Evolutionary conservation across 257 asterid species (phyloP).

Genomic region (Solanum pinnatisectum): DNA sequence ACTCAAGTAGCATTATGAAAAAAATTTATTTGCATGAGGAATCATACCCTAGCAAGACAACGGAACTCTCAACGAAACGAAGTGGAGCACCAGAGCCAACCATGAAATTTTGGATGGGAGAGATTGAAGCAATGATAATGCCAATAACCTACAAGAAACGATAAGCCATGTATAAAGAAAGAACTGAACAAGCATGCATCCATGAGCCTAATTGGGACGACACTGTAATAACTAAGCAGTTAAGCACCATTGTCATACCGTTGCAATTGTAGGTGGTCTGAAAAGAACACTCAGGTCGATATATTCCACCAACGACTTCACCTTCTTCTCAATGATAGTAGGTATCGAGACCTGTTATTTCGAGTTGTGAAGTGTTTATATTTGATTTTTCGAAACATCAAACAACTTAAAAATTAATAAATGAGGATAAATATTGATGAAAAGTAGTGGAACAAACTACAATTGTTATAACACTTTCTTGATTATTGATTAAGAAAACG

Average conservation of each 20-base stretch:
- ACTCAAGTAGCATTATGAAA: neutral
- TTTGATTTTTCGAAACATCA: neutral
- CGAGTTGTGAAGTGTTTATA: neutral
- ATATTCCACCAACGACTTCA: constrained; percentile 1
- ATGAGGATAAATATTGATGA: neutral
- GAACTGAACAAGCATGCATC: neutral
- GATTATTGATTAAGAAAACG: neutral
- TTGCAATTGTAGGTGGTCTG: constrained; percentile 34
- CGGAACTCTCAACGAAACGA: constrained; percentile 16
- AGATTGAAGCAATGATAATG: constrained; percentile 10
- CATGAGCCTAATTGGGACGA: neutral
- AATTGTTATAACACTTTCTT: neutral
- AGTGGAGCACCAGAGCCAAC: constrained; percentile 23
- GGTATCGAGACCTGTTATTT: constrained; percentile 8
- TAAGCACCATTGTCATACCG: constrained; percentile 13
- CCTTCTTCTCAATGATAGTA: constrained; percentile 5
- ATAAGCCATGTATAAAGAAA: neutral
- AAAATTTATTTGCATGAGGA: neutral
- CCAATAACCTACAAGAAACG: constrained; percentile 17
- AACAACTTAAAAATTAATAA: neutral
- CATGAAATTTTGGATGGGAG: constrained; percentile 17
- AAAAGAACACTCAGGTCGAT: constrained; percentile 14
- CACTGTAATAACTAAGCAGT: neutral
- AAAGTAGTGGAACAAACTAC: neutral
- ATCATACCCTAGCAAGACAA: constrained; percentile 23